Evolutionary conservation across 1,139 yeast genomes (phyloP), one percentile per base, ranked within the genome.

Genomic region (Entelexis sorbosivorans): DNA sequence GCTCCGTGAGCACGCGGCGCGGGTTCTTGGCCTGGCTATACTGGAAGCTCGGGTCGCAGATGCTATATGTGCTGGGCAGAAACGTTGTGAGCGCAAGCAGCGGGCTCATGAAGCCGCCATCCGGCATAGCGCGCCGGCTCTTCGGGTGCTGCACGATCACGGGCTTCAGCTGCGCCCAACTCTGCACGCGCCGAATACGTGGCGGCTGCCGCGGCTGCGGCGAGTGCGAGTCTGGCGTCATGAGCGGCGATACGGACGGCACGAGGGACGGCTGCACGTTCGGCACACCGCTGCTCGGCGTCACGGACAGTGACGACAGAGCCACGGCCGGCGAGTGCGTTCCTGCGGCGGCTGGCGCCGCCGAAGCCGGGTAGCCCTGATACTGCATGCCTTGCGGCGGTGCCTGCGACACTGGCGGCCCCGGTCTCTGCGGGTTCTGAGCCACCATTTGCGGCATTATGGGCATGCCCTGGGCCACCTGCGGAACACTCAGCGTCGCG

Each of bases 1-100:
- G 97, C 64, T 91, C 91, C 0, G 98, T 93, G 50, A 91, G 72
- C 2, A 88, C 96, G 52, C 98, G 72, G 55, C 87, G 79, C 2
- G 98, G 98, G 63, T 93, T 91, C 54, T 87, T 81, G 9, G 89
- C 76, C 28, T 87, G 78, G 58, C 83, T 83, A 65, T 91, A 93
- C 57, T 82, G 81, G 68, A 88, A 93, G 47, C 78, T 78, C 0
- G 97, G 89, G 55, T 88, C 87, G 67, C 97, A 91, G 52, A 91
- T 77, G 19, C 85, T 73, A 64, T 85, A 91, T 0, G 96, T 82
- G 29, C 89, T 80, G 5, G 91, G 76, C 45, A 91, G 70, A 53
- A 85, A 80, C 5, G 80, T 76, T 0, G 96, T 85, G 54, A 89
- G 70, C 1, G 96, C 96, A 53, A 78, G 74, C 20, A 86, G 73